Evolutionary conservation across 2,329 filamentous ascomycete genomes (phyloP).

Genomic region (Claviceps paspali): DNA sequence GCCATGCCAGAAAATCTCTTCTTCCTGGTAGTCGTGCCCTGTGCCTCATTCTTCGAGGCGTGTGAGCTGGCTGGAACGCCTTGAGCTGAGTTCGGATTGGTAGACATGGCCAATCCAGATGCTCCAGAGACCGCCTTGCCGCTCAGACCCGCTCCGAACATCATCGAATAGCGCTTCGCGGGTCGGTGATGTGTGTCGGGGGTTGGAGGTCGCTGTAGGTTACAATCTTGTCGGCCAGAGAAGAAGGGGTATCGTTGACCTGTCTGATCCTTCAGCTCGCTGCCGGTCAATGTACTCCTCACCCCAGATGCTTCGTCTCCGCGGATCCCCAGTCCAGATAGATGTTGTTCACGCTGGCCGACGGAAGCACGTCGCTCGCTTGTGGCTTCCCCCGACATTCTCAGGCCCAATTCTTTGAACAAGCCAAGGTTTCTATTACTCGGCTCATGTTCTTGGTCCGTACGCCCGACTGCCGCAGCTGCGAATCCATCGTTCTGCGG

Average conservation of each 20-base stretch:
- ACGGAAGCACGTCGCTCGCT: constrained; percentile 17
- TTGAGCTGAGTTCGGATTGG: constrained; percentile 10
- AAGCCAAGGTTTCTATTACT: constrained; percentile 26
- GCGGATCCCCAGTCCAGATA: constrained; percentile 9
- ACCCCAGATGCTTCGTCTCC: constrained; percentile 27
- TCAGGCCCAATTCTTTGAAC: constrained; percentile 36
- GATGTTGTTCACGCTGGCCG: constrained; percentile 6
- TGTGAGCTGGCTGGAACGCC: not conserved
- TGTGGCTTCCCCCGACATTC: constrained; percentile 21
- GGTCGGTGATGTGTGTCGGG: constrained; percentile 11
- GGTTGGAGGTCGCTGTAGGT: constrained; percentile 6
- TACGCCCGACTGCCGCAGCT: constrained; percentile 20
- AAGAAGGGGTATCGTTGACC: constrained; percentile 23
- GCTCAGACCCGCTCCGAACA: constrained; percentile 19
- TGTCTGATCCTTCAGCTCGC: constrained; percentile 21
- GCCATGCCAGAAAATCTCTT: constrained; percentile 30
- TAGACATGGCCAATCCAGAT: constrained; percentile 9
- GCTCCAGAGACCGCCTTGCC: constrained; percentile 8
- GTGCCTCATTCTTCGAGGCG: constrained; percentile 2
- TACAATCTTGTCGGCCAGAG: too few species aligned
- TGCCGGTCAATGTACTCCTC: constrained; percentile 23
- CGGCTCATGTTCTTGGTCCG: constrained; percentile 20
- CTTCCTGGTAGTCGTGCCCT: constrained; percentile 15
- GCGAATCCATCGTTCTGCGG: constrained; percentile 25
- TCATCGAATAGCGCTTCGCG: constrained; percentile 25